Base-by-base conservation (phyloP, 805 yeast species). In the Ogataea naganishii region DNA sequence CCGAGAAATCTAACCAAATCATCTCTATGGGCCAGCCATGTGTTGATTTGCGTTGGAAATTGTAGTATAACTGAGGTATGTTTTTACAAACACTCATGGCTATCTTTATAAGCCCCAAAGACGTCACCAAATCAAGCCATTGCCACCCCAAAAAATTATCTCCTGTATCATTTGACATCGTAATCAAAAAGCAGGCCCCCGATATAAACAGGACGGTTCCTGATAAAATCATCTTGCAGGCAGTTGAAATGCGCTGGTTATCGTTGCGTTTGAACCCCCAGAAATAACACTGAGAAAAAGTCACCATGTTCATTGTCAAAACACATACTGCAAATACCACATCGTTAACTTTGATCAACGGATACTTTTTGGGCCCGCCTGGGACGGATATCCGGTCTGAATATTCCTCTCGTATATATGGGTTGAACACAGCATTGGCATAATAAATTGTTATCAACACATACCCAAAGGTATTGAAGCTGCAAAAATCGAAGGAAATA, bases 11-110 rank as follows among this genome's bases (percentile, higher is more conserved):
- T 4, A 56, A 34, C 48, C 54, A 56, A 12, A 56, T 39, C 56
- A 56, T 51, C 26, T 42, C 27, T 11, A 56, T 47, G 7, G 62
- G 62, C 62, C 62, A 56, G 7, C 60, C 60, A 32, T 54, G 58
- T 1, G 62, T 56, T 2, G 60, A 53, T 29, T 56, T 47, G 24
- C 62, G 39, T 18, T 43, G 39, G 31, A 47, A 51, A 27, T 53
- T 56, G 38, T 56, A 56, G 6, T 46, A 17, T 10, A 50, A 38
- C 29, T 56, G 62, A 2, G 60, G 60, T n/a, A 52, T 45, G 33
- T 56, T 56, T 31, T 56, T 56, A 34, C 55, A 51, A 5, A 56
- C 46, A 21, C 55, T 47, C 60, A 56, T 52, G 9, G 35, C 14
- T 14, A 56, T 49, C 26, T 56, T 56, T 30, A 56, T 38, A 13